These are phyloP conservation scores for Ceratocystis huliohia DNA, from an alignment of 2,329 filamentous ascomycete species.

Conservation along the genomic window DNA sequence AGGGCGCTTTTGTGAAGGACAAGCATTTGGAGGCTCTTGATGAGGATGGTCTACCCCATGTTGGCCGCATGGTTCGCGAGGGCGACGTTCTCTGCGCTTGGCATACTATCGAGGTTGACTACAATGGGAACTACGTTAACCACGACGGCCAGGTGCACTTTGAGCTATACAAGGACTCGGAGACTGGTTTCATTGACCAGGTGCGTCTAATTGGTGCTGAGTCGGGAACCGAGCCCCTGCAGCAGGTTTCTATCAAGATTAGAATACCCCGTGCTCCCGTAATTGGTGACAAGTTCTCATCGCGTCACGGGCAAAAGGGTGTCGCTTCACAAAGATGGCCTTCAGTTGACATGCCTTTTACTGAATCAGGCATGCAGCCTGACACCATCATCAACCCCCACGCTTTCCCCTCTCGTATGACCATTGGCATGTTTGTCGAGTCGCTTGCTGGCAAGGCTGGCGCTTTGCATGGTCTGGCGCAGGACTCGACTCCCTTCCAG, in stretches of 20 bases:
- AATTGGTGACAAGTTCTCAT: slow-evolving; percentile 98
- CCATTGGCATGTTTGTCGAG: slow-evolving; percentile 98
- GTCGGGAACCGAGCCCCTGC: slow-evolving; percentile 66
- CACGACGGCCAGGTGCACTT: slow-evolving; percentile 75
- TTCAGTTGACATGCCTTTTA: slow-evolving; percentile 85
- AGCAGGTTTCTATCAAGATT: slow-evolving; percentile 85
- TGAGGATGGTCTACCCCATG: slow-evolving; percentile 70
- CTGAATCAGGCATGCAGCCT: slow-evolving; percentile 88
- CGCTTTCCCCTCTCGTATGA: slow-evolving; percentile 98
- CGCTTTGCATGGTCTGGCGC: slow-evolving; percentile 84
- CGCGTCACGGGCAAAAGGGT: slow-evolving; percentile 95
- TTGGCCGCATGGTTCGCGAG: slow-evolving; percentile 65
- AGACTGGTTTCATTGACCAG: slow-evolving; percentile 81
- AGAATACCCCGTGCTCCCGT: slow-evolving; percentile 79
- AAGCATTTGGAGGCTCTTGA: slow-evolving; percentile 63
- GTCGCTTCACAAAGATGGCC: slow-evolving; percentile 96
- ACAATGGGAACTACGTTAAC: slow-evolving; percentile 66
- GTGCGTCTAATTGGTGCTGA: slow-evolving; percentile 83
- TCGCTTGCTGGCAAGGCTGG: slow-evolving; percentile 91
- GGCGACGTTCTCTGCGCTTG: slow-evolving; percentile 81
- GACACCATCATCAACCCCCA: slow-evolving; percentile 99
- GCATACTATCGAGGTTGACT: slow-evolving; percentile 75
- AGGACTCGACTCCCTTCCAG: slow-evolving; percentile 89
- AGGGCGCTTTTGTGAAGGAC: slow-evolving; percentile 57
- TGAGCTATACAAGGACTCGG: slow-evolving; percentile 87